Evolutionary conservation across 345 rosid species (phyloP).

Genomic region (Arabis hirsuta): DNA sequence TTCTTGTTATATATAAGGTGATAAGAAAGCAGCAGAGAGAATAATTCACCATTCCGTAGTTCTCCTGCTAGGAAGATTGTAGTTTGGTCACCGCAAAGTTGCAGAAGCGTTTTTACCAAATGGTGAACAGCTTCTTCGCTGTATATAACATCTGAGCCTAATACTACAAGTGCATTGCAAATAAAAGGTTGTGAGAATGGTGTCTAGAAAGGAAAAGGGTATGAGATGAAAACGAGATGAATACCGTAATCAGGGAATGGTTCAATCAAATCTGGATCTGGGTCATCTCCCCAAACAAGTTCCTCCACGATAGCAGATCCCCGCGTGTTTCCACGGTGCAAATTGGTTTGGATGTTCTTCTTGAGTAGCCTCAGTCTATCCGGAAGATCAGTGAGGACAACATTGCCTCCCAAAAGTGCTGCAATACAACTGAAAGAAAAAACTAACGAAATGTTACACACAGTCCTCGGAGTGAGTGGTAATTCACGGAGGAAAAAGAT

Average conservation of each 20-base stretch:
- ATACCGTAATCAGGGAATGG: slow-evolving; percentile 83
- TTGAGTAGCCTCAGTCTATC: slow-evolving; percentile 80
- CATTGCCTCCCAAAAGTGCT: slow-evolving; percentile 86
- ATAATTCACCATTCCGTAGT: slow-evolving; percentile 67
- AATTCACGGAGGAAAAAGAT: slow-evolving; percentile 7
- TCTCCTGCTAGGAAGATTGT: slow-evolving; percentile 84
- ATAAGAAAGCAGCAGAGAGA: slow-evolving; percentile 13
- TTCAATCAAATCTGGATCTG: slow-evolving; percentile 57
- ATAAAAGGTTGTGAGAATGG: not conserved
- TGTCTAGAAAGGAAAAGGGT: not conserved
- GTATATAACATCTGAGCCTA: slow-evolving; percentile 92
- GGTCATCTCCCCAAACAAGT: slow-evolving; percentile 83
- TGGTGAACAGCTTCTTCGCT: slow-evolving; percentile 84
- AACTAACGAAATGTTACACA: slow-evolving; percentile 16
- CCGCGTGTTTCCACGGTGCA: slow-evolving; percentile 48
- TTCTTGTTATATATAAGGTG: not conserved
- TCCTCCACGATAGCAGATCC: slow-evolving; percentile 76
- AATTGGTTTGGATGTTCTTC: slow-evolving; percentile 71
- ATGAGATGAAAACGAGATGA: not conserved
- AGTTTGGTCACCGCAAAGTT: slow-evolving; percentile 67
- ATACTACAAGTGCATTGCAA: slow-evolving; percentile 47
- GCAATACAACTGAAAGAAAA: slow-evolving; percentile 67
- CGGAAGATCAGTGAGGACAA: slow-evolving; percentile 81
- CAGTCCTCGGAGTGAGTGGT: not conserved
- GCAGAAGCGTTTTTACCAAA: slow-evolving; percentile 70